Conservation (phyloP, 139 green algal genomes). For the Chlorella sorokiniana region DNA sequence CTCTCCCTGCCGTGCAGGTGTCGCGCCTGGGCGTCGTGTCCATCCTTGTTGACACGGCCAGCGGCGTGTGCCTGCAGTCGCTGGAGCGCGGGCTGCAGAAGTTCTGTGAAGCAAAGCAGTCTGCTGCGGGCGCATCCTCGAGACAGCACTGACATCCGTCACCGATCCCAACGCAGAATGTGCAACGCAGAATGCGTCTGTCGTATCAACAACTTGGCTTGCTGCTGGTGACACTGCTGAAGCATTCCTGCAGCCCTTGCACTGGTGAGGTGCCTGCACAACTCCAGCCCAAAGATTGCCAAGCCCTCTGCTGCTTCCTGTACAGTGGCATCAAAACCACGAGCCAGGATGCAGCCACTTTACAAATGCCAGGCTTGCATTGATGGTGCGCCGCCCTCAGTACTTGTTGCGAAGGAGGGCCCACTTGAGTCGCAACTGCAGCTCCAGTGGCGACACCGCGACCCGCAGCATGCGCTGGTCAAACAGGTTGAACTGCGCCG, state of each 20-base stretch:
- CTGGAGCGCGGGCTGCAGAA: constrained; percentile 3
- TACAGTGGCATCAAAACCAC: too few species aligned
- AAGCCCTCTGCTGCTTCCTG: too few species aligned
- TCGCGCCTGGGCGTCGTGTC: not conserved
- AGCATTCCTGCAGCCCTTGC: too few species aligned
- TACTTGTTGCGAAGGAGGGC: constrained; percentile 11
- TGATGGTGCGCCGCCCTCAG: too few species aligned
- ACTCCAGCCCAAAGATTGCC: too few species aligned
- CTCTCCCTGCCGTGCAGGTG: not conserved
- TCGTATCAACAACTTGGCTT: too few species aligned
- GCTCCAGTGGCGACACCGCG: constrained; percentile 51
- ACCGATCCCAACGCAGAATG: not conserved
- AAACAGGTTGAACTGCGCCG: constrained; percentile 69
- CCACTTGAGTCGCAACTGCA: constrained; percentile 71
- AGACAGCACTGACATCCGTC: too few species aligned
- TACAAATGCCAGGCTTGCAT: not conserved
- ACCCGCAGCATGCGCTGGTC: constrained; percentile 29
- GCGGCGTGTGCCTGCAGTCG: not conserved
- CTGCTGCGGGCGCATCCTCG: too few species aligned
- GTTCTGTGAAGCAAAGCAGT: not conserved
- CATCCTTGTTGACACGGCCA: constrained; percentile 10
- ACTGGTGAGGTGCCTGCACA: too few species aligned
- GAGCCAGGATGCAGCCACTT: not conserved
- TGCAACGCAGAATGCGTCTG: not conserved
- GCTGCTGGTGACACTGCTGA: too few species aligned